A percentile compares a stretch with the other conserved stretches of the same genome.
These are phyloP conservation scores for Mucor lusitanicus DNA, from an alignment of 371 early-diverging fungal genomes.

Conservation along the genomic window DNA sequence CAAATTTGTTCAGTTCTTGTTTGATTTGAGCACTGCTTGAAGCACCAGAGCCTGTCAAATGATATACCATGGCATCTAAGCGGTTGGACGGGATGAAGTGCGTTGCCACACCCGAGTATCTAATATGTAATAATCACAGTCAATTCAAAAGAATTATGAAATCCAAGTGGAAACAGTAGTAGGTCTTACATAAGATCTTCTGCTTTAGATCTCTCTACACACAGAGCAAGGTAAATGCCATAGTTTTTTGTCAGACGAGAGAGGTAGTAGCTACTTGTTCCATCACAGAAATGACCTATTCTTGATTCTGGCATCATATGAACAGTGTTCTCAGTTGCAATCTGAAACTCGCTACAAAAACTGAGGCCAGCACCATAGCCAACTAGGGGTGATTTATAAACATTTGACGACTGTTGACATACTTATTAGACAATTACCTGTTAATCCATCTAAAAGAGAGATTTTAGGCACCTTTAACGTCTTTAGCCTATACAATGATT, in stretches of 20 bases:
- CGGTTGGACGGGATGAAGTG: slow-evolving; percentile 92
- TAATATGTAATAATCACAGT: too few species aligned
- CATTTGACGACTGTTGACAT: too few species aligned
- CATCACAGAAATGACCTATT: slow-evolving; percentile 93
- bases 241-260: slow-evolving; percentile 88
- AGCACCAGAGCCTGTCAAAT: slow-evolving; percentile 60
- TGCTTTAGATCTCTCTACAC: slow-evolving; percentile 77
- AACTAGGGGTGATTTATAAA: too few species aligned
- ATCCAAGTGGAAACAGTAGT: too few species aligned
- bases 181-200: slow-evolving; percentile 54
- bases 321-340: slow-evolving; percentile 78
- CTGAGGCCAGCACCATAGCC: too few species aligned
- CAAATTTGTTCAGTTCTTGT: slow-evolving; percentile 82
- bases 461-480: too few species aligned
- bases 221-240: slow-evolving; percentile 88
- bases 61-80: too few species aligned
- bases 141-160: too few species aligned
- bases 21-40: slow-evolving; percentile 77
- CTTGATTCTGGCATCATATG: slow-evolving; percentile 95
- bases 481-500: too few species aligned
- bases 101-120: slow-evolving; percentile 57
- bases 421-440: too few species aligned
- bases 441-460: too few species aligned
- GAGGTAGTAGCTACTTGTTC: slow-evolving; percentile 87
- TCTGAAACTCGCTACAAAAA: too few species aligned